Evolutionary conservation across 208 protist species (phyloP).

Genomic region (Tritrichomonas foetus): DNA sequence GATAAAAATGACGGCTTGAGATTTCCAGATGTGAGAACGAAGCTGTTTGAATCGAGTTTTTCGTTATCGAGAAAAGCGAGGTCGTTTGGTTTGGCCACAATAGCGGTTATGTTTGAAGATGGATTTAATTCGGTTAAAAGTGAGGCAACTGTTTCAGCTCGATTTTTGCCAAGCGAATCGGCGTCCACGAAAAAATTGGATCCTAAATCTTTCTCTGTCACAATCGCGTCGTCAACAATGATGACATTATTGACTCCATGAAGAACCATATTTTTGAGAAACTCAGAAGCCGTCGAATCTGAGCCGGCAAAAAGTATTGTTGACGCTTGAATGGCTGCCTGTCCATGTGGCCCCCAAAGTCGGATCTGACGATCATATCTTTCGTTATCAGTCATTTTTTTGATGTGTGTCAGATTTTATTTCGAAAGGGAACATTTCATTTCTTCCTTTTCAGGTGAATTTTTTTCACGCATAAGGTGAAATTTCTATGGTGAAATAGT

Average conservation of each 20-base stretch:
- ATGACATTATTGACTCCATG: conserved; percentile 2
- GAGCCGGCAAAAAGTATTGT: background rate
- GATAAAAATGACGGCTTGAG: background rate
- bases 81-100: background rate
- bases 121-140: background rate
- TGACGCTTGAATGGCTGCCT: background rate
- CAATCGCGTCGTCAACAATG: background rate
- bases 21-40: background rate
- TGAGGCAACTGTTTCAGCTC: background rate
- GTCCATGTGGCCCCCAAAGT: background rate
- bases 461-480: too few relatives aligned
- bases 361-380: conserved; percentile 26
- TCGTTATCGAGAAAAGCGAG: background rate
- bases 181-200: background rate
- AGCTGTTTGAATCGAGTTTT: background rate
- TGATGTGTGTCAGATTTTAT: too few relatives aligned
- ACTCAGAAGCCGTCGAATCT: background rate
- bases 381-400: background rate
- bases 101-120: background rate
- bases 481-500: too few relatives aligned
- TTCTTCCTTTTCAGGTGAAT: too few relatives aligned
- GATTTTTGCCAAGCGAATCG: background rate
- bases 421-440: too few relatives aligned
- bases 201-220: background rate
- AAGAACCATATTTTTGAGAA: conserved; percentile 9